Base-by-base conservation (phyloP, 2,329 filamentous ascomycete genomes). In the Lithohypha guttulata region DNA sequence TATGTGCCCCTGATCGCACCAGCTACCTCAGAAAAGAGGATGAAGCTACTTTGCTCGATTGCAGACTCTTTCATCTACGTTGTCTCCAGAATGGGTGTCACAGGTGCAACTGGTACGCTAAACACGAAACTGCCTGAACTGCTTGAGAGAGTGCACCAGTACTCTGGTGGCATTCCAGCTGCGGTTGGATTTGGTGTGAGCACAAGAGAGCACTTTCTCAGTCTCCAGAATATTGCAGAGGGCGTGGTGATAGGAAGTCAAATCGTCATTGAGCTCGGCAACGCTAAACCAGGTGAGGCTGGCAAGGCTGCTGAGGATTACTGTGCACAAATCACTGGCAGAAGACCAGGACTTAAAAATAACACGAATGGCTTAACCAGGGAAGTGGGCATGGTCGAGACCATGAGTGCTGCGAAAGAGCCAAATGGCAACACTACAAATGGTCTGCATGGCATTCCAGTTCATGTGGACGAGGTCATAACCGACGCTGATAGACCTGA, bases 51-150 rank as follows among this genome's bases (percentile, higher is more conserved):
- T 9, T 98, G 91, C 74, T 79, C 84, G 60, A 89, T 98, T 47
- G 91, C 91, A 56, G 89, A 96, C 64, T 95, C 87, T 3, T 98
- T 96, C 68, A 93, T 98, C 64, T 98, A 98, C 60, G 87, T 98
- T 45, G 91, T 98, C 41, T 96, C 89, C 18, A 75, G 89, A 53
- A 93, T 94, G 81, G 91, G 91, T 53, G 89, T 96, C 41, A 98
- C 91, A 7, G 91, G 91, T 53, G 91, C 86, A 10, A 80, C 79
- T 1, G 87, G 87, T 22, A 78, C 77, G 18, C 66, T 98, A 54
- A 94, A 84, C 60, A 71, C 79, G 30, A 79, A 81, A 42, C 74
- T 98, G 22, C 85, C 87, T 10, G 78, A 82, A 36, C 73, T 98
- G 25, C 68, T 98, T 42, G 73, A 75, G 42, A 78, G 84, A 26